Conservation (phyloP, 2,329 filamentous ascomycete genomes). For the Colletotrichum sp. region DNA sequence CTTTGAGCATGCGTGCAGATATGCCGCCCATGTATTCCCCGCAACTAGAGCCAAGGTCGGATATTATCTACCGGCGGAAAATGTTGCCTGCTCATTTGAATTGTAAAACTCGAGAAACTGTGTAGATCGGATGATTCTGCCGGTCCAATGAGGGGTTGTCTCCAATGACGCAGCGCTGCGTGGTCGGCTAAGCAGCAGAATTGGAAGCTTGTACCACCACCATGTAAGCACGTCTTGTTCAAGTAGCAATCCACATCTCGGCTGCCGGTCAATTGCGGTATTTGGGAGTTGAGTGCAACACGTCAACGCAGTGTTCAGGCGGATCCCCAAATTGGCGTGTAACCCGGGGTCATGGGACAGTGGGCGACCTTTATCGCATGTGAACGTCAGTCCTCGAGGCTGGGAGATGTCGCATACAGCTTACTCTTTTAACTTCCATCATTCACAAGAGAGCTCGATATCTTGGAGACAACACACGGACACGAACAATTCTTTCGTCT, state of each 20-base stretch:
- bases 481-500: fast-evolving
- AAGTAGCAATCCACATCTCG: background rate
- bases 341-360: background rate
- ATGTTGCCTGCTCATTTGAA: background rate
- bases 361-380: background rate
- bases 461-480: fast-evolving
- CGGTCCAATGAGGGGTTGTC: background rate
- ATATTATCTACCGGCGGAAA: background rate
- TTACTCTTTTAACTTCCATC: background rate
- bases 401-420: background rate
- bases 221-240: background rate
- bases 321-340: background rate
- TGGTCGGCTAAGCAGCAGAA: background rate
- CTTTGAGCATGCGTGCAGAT: background rate
- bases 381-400: background rate
- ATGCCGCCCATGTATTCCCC: background rate
- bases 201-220: background rate
- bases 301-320: fast-evolving
- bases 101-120: fast-evolving
- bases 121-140: background rate
- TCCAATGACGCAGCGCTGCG: background rate
- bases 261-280: background rate
- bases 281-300: background rate
- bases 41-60: background rate
- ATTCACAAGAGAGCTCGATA: fast-evolving